Conservation (phyloP, 139 green algal genomes). For the Chlorella sp. region DNA sequence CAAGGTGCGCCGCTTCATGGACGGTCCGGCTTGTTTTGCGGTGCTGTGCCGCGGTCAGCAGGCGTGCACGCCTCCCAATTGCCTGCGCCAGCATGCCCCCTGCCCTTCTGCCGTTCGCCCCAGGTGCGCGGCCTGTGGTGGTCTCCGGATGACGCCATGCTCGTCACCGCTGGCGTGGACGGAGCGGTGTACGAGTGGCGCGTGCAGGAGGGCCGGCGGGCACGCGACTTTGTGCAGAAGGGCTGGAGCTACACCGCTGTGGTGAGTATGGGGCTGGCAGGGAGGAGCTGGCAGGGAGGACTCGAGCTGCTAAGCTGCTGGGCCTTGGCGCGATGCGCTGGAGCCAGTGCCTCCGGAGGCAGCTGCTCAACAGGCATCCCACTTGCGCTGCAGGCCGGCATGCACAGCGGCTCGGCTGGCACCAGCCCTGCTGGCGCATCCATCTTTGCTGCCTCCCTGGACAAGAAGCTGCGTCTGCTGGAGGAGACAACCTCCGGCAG, state of each 20-base stretch:
- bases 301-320: too few species aligned
- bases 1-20: background rate
- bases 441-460: constrained; percentile 69
- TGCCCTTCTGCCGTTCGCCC: too few species aligned
- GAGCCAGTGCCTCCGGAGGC: too few species aligned
- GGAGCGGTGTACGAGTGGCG: constrained; percentile 93
- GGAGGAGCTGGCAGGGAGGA: too few species aligned
- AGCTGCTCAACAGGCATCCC: too few species aligned
- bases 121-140: constrained; percentile 79
- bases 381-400: constrained; percentile 47
- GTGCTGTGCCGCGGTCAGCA: background rate
- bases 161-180: constrained; percentile 84
- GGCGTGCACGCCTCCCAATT: background rate
- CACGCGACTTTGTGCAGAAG: constrained; percentile 79
- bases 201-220: constrained; percentile 73
- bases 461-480: constrained; percentile 89
- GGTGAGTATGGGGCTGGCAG: constrained; percentile 40
- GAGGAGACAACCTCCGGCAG: constrained; percentile 65
- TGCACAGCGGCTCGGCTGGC: constrained; percentile 20
- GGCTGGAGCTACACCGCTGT: constrained; percentile 47
- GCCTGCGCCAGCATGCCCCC: background rate
- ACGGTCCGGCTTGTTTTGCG: background rate
- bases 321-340: too few species aligned
- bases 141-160: constrained; percentile 70
- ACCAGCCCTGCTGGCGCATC: constrained; percentile 12